These are phyloP conservation scores for Curvularia eragrostidis DNA, from an alignment of 2,329 filamentous ascomycete species.

Conservation along the genomic window DNA sequence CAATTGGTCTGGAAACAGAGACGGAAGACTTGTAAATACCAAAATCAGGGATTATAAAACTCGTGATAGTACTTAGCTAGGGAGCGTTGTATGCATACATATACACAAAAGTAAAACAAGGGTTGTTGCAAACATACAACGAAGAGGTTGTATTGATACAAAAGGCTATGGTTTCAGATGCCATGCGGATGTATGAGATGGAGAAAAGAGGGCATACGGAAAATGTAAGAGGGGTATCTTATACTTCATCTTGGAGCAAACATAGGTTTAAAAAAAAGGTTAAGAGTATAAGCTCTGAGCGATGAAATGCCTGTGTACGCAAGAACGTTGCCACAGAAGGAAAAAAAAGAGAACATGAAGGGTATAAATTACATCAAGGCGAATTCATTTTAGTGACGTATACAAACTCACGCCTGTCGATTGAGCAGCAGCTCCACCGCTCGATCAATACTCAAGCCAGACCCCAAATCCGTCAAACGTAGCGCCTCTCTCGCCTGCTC, in stretches of 20 bases:
- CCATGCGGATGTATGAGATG: background rate
- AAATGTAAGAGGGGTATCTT: background rate
- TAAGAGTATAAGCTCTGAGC: background rate
- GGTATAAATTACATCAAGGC: too few relatives aligned
- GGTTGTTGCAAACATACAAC: too few relatives aligned
- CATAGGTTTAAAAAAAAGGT: background rate
- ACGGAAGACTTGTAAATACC: too few relatives aligned
- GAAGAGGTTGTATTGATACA: too few relatives aligned
- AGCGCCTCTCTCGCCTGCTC: slow-evolving; percentile 64
- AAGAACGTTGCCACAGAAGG: background rate
- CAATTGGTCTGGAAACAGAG: too few relatives aligned
- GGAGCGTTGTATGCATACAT: too few relatives aligned
- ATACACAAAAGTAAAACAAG: too few relatives aligned
- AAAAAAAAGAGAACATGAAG: background rate
- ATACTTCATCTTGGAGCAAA: background rate
- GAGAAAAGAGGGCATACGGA: background rate
- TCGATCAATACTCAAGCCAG: slow-evolving; percentile 63
- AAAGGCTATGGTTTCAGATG: background rate
- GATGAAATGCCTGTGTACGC: background rate
- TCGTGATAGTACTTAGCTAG: too few relatives aligned
- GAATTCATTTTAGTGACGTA: background rate
- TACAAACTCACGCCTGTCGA: slow-evolving; percentile 6
- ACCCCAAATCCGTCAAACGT: slow-evolving; percentile 65
- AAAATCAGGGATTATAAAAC: too few relatives aligned
- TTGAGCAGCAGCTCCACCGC: slow-evolving; percentile 62